A percentile compares a stretch with the other conserved stretches of the same genome.
Conservation (phyloP, 495 filamentous ascomycete species). For the Aspergillus conjunctus region DNA sequence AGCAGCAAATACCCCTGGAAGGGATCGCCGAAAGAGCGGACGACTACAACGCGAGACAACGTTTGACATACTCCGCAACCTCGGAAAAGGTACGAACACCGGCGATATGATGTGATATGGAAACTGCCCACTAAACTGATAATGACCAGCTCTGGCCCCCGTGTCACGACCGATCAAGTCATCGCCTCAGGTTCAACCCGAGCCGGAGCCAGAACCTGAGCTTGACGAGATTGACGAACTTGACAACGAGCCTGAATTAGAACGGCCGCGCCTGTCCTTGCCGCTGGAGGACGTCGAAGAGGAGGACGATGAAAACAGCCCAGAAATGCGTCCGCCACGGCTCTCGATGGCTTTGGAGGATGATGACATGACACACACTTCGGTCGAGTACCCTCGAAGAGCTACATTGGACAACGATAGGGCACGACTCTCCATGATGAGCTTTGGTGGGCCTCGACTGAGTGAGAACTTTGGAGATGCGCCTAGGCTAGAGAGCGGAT, state of each 20-base stretch:
- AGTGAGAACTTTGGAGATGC: conserved; percentile 64
- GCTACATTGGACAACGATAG: conserved; percentile 56
- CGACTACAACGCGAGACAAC: conserved; percentile 74
- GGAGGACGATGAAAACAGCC: conserved; percentile 55
- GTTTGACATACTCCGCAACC: conserved; percentile 65
- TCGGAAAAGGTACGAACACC: conserved; percentile 55
- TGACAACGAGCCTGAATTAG: conserved; percentile 65
- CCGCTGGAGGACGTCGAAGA: conserved; percentile 60
- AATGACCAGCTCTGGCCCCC: conserved; percentile 55
- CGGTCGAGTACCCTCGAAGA: conserved; percentile 69
- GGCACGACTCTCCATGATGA: conserved; percentile 54
- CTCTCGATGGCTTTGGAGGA: conserved; percentile 65
- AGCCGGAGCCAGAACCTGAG: conserved; percentile 30
- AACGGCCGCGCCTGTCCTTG: conserved; percentile 68
- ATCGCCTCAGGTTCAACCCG: conserved; percentile 49
- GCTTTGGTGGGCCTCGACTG: conserved; percentile 56
- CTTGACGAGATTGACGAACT: conserved; percentile 55
- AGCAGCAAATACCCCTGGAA: conserved; percentile 73
- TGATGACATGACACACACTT: conserved; percentile 66
- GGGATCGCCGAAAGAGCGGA: conserved; percentile 65
- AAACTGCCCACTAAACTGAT: conserved; percentile 5
- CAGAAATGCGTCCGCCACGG: conserved; percentile 60
- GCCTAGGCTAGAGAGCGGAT: conserved; percentile 51
- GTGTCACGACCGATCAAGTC: conserved; percentile 58
- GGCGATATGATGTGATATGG: not conserved